phyloP scores from a whole-genome alignment of 768 basidiomycete genomes.

The Boletellus emodensis region DNA sequence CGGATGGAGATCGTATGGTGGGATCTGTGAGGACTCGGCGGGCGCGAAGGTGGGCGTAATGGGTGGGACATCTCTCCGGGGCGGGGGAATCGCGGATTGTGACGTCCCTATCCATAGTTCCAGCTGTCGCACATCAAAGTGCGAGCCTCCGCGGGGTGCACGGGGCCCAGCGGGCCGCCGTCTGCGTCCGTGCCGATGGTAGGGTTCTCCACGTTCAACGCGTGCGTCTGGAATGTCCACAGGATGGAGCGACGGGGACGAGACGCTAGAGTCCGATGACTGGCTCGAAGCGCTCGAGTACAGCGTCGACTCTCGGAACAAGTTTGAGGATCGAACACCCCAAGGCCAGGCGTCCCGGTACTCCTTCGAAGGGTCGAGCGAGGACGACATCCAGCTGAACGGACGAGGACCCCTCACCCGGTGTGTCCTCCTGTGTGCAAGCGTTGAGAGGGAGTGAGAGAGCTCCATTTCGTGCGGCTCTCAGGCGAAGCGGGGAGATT shows the following conservation, averaged over 20 bases:
- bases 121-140: slow-evolving; percentile 6
- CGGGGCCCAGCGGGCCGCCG: slow-evolving; percentile 29
- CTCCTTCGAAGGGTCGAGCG: slow-evolving; percentile 12
- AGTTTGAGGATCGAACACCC: slow-evolving; percentile 1
- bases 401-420: slow-evolving; percentile 31
- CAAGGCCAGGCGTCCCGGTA: slow-evolving; percentile 19
- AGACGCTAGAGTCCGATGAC: slow-evolving; percentile 12
- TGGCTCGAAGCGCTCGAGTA: slow-evolving; percentile 6
- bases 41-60: slow-evolving; percentile 1
- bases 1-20: slow-evolving; percentile 6
- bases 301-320: slow-evolving; percentile 15
- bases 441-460: slow-evolving; percentile 3
- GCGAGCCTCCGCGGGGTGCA: slow-evolving; percentile 10
- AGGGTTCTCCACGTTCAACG: not conserved
- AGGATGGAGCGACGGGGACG: slow-evolving; percentile 6
- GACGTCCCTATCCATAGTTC: slow-evolving; percentile 20
- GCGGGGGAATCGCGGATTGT: slow-evolving; percentile 2
- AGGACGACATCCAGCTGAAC: slow-evolving; percentile 21
- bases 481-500: not conserved
- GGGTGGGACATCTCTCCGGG: not conserved
- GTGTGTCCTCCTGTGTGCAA: slow-evolving; percentile 7
- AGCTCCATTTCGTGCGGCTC: slow-evolving; percentile 11
- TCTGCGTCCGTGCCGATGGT: slow-evolving; percentile 6
- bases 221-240: slow-evolving; percentile 8
- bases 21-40: not conserved